Base-by-base conservation (phyloP, 2,329 filamentous ascomycete species). In the Sclerotinia sclerotiorum region DNA sequence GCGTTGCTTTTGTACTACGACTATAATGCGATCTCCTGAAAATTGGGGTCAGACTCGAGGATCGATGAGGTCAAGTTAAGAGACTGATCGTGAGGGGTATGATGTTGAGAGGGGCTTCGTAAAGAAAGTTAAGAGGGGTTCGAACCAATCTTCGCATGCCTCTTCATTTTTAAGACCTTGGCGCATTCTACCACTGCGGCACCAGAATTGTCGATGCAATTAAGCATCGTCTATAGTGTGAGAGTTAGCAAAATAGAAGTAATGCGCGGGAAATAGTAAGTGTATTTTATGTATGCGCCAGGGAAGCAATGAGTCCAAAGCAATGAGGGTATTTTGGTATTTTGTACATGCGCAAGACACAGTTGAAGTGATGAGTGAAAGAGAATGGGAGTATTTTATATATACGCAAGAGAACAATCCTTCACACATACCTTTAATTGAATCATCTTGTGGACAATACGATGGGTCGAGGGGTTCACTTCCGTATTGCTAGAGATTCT, bases 181-280 rank as follows among this genome's bases (percentile, higher is more conserved):
- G 91, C 92, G 83, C 95, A 99, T 84, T 99, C 95, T 82, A 98
- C 95, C 74, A 99, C 85, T 76, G 95, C 94, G 75, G 95, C 95
- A 79, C 95, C 95, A 73, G 95, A 98, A 85, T 78, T 99, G 90
- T 99, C 95, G 88, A 99, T 98, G 89, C 95, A 98, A 83, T 95
- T 97, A 77, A 99, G 87, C 88, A 99, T 93, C 79, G 94, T 91
- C 95, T 97, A 46, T 44, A 35, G n/a, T n/a, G 29, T 44, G 13
- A 62, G 27, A 62, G 35, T 54, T 27, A 56, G 35, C 32, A 68
- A 11, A 21, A 19, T 51, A 24, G 6, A 24, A 35, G 32, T 17
- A 21, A 55, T 55, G 39, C 39, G 39, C 39, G 15, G 39, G 5
- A 42, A 42, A 15, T 6, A 24, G n/a, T 39, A 13, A 55, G 21